A percentile compares a stretch with the other conserved stretches of the same genome.
These are phyloP conservation scores for Fusarium annulatum DNA, from an alignment of 2,329 filamentous ascomycete species.

Conservation along the genomic window DNA sequence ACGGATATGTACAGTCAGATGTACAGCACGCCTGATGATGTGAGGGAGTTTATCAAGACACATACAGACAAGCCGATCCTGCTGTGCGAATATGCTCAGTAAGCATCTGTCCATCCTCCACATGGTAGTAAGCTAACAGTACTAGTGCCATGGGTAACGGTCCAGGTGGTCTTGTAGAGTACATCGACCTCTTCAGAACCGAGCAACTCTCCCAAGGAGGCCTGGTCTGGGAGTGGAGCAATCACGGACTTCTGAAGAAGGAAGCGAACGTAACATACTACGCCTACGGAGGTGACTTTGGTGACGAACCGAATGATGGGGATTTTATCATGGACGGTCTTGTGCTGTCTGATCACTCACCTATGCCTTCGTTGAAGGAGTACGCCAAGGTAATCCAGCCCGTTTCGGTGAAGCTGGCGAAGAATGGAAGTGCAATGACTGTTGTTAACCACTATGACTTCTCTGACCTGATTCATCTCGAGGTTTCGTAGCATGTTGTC, in stretches of 20 bases:
- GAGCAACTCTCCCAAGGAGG: slow-evolving; percentile 67
- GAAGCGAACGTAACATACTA: neutral
- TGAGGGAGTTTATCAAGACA: slow-evolving; percentile 1
- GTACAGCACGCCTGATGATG: slow-evolving; percentile 65
- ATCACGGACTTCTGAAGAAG: slow-evolving; percentile 52
- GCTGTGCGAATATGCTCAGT: slow-evolving; percentile 64
- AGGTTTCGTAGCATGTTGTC: slow-evolving; percentile 14
- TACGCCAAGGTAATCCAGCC: slow-evolving; percentile 31
- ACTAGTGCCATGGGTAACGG: slow-evolving; percentile 75
- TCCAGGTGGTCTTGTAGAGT: slow-evolving; percentile 74
- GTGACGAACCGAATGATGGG: slow-evolving; percentile 68
- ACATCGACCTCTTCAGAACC: slow-evolving; percentile 72
- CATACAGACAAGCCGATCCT: slow-evolving; percentile 63
- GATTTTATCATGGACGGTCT: slow-evolving; percentile 71
- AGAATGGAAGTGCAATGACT: neutral
- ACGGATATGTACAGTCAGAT: slow-evolving; percentile 74
- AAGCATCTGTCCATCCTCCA: too few species aligned
- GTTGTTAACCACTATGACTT: slow-evolving; percentile 22
- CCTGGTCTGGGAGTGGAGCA: slow-evolving; percentile 73
- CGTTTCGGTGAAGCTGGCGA: neutral
- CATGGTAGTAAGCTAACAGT: slow-evolving; percentile 44
- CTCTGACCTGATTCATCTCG: slow-evolving; percentile 3
- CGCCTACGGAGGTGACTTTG: slow-evolving; percentile 71
- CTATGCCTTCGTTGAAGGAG: slow-evolving; percentile 16
- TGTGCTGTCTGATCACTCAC: slow-evolving; percentile 12